These are phyloP conservation scores for Saccharomyces pastorianus DNA, from an alignment of 1,139 yeast genomes.

Conservation along the genomic window DNA sequence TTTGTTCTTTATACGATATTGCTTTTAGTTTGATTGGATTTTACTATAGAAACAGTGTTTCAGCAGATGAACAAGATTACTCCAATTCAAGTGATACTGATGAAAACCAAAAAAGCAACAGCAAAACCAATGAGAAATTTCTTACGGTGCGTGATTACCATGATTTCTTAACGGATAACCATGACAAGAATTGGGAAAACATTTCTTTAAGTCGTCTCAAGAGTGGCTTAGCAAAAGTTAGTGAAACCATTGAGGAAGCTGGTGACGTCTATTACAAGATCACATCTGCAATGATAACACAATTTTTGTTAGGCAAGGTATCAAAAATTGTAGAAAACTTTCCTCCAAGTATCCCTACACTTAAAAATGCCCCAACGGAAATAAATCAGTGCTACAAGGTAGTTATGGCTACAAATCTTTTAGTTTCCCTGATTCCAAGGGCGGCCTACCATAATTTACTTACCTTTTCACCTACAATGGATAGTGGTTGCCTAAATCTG, in stretches of 20 bases:
- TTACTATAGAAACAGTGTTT: constrained; percentile 31
- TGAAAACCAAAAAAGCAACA: background rate
- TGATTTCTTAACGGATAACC: constrained; percentile 21
- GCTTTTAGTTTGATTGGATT: constrained; percentile 35
- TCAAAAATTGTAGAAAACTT: constrained; percentile 30
- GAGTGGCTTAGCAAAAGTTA: constrained; percentile 32
- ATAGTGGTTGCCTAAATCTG: background rate
- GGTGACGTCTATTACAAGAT: constrained; percentile 45
- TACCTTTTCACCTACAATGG: background rate
- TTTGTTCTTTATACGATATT: constrained; percentile 40
- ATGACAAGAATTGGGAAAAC: constrained; percentile 20
- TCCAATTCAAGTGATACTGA: constrained; percentile 15
- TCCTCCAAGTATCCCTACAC: constrained; percentile 26
- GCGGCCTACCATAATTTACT: constrained; percentile 16
- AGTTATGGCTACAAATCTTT: constrained; percentile 20
- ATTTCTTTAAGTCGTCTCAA: constrained; percentile 19
- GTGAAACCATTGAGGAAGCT: constrained; percentile 42
- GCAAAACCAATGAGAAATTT: constrained; percentile 14
- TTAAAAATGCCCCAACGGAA: constrained; percentile 18
- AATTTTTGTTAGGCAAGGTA: constrained; percentile 34
- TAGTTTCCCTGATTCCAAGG: constrained; percentile 26
- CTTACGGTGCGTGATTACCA: constrained; percentile 33
- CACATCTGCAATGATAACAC: constrained; percentile 33
- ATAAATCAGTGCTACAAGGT: constrained; percentile 14
- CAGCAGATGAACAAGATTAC: constrained; percentile 22